Base-by-base conservation (phyloP, 768 basidiomycete species). In the Podaxis sp. region DNA sequence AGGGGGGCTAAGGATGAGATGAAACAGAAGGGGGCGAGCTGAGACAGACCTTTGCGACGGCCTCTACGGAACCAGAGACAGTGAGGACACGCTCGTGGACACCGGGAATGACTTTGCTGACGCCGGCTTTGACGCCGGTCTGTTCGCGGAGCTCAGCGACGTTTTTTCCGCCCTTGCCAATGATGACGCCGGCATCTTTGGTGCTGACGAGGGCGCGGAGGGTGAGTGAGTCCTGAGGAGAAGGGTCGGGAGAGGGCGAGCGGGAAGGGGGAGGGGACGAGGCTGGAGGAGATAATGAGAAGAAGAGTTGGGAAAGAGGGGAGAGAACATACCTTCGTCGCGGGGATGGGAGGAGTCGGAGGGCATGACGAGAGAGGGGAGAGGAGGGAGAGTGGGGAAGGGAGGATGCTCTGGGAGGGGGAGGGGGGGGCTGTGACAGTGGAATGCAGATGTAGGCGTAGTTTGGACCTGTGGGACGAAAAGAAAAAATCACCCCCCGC, bases 31-130 rank as follows among this genome's bases (percentile, higher is more conserved):
- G 53, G 22, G 63, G 49, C 38, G 54, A 40, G 41, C 8, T 17
- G 4, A 25, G 17, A 75, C 80, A 41, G 66, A 93, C 95, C 84
- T 94, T 92, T 69, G 96, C 89, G 65, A 99, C 93, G 65, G 87
- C 89, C 70, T 98, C 94, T 69, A 97, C 90, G 50, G 90, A 84
- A 61, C 97, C 97, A 64, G 87, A 89, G 76, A 98, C 90, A 69
- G 91, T 94, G 73, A 99, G 87, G 73, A 98, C 95, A 69, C 97
- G 91, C 78, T 99, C 97, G 74, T 97, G 95, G 64, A 99, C 94
- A 70, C 97, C 97, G 60, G 89, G 87, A 63, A 96, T 94, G 82
- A 98, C 96, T 76, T 97, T 98, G 84, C 91, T 95, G 76, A 99
- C 97, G 73, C 97, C 97, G 65, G 97, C 96, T 78, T 94, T 98